Conservation (phyloP, 164 flowering plant species). For the Nelumbo lutea region DNA sequence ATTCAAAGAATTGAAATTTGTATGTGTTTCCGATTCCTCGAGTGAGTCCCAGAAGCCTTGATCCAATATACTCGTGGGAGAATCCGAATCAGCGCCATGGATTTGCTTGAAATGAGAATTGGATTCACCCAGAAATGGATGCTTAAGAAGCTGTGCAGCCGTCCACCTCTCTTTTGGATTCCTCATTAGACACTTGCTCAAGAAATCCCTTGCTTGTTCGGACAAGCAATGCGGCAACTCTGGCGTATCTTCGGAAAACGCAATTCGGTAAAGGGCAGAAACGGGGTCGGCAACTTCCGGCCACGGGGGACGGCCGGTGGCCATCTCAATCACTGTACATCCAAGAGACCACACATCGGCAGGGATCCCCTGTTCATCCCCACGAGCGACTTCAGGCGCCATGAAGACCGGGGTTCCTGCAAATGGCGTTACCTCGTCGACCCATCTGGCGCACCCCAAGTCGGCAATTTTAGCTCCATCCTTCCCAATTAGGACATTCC, state of each 20-base stretch:
- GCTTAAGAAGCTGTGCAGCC: conserved; percentile 51
- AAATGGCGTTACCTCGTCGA: conserved; percentile 13
- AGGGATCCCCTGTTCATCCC: conserved; percentile 59
- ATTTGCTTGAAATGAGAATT: not conserved
- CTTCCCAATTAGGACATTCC: conserved; percentile 51
- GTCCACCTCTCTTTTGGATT: conserved; percentile 58
- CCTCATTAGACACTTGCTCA: conserved; percentile 52
- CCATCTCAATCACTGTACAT: conserved; percentile 78
- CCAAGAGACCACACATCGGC: conserved; percentile 88
- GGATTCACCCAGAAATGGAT: conserved; percentile 51
- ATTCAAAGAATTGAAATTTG: not conserved
- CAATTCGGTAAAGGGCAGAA: conserved; percentile 50
- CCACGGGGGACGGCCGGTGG: conserved; percentile 67
- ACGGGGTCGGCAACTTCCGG: conserved; percentile 37
- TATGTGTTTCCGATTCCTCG: conserved; percentile 17
- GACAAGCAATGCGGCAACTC: conserved; percentile 47
- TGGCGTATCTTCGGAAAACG: conserved; percentile 48
- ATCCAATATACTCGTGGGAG: conserved; percentile 57
- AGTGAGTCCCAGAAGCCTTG: conserved; percentile 48
- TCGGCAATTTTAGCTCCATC: conserved; percentile 64
- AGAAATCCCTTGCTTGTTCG: conserved; percentile 53
- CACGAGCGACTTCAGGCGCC: conserved; percentile 85
- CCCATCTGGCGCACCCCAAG: conserved; percentile 63
- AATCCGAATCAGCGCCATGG: conserved; percentile 10
- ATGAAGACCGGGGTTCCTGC: conserved; percentile 73